Base-by-base conservation (phyloP, 768 basidiomycete genomes). In the Lactarius quietus region DNA sequence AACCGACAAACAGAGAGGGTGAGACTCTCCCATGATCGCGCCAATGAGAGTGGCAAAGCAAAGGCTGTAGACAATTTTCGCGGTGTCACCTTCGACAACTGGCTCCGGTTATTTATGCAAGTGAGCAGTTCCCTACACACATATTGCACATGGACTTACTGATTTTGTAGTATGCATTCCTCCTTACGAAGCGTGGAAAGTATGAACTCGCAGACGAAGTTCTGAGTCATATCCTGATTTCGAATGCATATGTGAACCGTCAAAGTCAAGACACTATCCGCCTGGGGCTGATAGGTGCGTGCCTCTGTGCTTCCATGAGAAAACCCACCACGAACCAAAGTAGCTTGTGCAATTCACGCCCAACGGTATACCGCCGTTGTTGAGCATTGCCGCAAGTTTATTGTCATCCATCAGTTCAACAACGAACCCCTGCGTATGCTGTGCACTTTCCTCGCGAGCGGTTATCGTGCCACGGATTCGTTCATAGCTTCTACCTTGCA, bases 21-120 rank as follows among this genome's bases (percentile, higher is more conserved):
- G 58, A 82, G 77, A 23, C 73, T 84, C 23, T 70, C 81, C 6
- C 80, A 82, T 23, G 88, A 84, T 70, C 75, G 79, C 6, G 77
- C 76, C 35, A 77, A 76, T 7, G 81, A 79, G 54, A 72, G 72
- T 51, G 75, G 79, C 62, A 78, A 78, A 64, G 53, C 69, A 3
- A 79, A 76, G 23, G 80, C 78, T 31, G 82, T 90, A 2, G 82
- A 86, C 57, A 79, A 84, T 0, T 98, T 95, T 74, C 87, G 95
- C 14, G 91, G 92, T 0, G 80, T 96, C 39, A 81, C 81, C 4
- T 93, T 93, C 70, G 89, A 90, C 62, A 86, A 90, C 59, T 99
- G 96, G 96, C 73, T 96, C 56, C 80, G 81, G 18, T 71, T 98
- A 45, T 87, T 94, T 73, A 85, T 97, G 79, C 90, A 95, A 81